Evolutionary conservation across 1,284 basidiomycete genomes (phyloP), one percentile per base, ranked within the genome.

Genomic region (Leucoagaricus sp.): DNA sequence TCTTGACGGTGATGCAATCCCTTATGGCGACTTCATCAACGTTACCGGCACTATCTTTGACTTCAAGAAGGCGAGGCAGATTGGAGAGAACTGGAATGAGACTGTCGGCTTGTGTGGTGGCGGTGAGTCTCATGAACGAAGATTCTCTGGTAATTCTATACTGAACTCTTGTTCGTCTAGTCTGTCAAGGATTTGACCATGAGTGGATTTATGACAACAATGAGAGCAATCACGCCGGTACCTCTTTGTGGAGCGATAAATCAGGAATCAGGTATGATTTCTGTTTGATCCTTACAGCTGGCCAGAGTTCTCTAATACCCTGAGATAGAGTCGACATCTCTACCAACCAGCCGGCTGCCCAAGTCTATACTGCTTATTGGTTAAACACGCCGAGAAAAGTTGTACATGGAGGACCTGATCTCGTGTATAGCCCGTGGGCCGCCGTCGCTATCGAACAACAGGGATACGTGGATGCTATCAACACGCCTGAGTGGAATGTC

Each of bases 381-480:
- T 67, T 81, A 23, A 70, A 78, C 53, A 76, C 74, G 0, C 72
- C 76, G 12, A 74, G 81, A 2, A 85, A 85, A 63, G 64, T 48
- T 0, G 74, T 77, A 19, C 83, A 84, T 58, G 81, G 81, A 5
- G 81, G 81, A 0, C 77, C 78, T 1, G 62, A 63, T 7, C 63
- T 72, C 6, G 73, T 68, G 25, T 83, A 84, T 64, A 69, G 72
- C 3, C 71, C 67, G 25, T 77, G 73, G 65, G 72, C 75, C 23
- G 82, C 79, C 1, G 74, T 84, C 17, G 83, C 82, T 0, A 77
- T 85, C 54, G 83, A 85, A 63, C 81, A 81, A 64, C 73, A 84
- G 64, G 81, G 82, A 0, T 78, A 78, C 58, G 72, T 84, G 33
- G 82, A 76, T 61, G 82, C 78, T 4, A 81, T 84, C 56, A 81